phyloP scores from a whole-genome alignment of 2,329 filamentous ascomycete genomes.

The Xenoacremonium recifei region DNA sequence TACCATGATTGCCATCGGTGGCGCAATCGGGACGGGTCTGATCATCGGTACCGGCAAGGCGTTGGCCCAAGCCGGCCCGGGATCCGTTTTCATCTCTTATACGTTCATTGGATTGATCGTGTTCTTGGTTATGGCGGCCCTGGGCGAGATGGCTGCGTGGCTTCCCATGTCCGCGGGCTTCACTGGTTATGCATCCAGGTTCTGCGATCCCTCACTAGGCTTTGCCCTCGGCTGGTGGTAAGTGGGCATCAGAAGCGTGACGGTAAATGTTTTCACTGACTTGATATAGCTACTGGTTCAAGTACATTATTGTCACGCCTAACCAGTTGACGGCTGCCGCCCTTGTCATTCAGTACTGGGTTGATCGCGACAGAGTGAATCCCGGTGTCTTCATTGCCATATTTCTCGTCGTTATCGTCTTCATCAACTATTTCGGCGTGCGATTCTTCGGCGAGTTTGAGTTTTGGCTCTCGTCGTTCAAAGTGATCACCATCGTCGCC shows the following conservation, averaged over 20 bases:
- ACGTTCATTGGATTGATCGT: conserved; percentile 68
- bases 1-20: conserved; percentile 67
- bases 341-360: conserved; percentile 78
- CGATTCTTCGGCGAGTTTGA: conserved; percentile 66
- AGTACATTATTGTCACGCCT: conserved; percentile 84
- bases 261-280: too few relatives aligned
- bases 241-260: too few relatives aligned
- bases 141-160: conserved; percentile 86
- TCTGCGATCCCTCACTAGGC: conserved; percentile 77
- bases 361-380: conserved; percentile 63
- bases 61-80: conserved; percentile 56
- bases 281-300: conserved; percentile 55
- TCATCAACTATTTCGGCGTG: conserved; percentile 70
- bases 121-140: conserved; percentile 76
- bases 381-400: conserved; percentile 78
- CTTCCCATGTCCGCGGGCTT: conserved; percentile 76
- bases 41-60: conserved; percentile 66
- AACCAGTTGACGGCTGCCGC: conserved; percentile 82
- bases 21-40: conserved; percentile 71
- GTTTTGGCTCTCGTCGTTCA: conserved; percentile 64
- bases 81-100: conserved; percentile 70
- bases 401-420: conserved; percentile 60
- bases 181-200: conserved; percentile 76
- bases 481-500: conserved; percentile 64
- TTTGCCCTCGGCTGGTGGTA: conserved; percentile 75